Evolutionary conservation across 2,329 filamentous ascomycete species (phyloP).

Genomic region (Diaporthe longicolla): DNA sequence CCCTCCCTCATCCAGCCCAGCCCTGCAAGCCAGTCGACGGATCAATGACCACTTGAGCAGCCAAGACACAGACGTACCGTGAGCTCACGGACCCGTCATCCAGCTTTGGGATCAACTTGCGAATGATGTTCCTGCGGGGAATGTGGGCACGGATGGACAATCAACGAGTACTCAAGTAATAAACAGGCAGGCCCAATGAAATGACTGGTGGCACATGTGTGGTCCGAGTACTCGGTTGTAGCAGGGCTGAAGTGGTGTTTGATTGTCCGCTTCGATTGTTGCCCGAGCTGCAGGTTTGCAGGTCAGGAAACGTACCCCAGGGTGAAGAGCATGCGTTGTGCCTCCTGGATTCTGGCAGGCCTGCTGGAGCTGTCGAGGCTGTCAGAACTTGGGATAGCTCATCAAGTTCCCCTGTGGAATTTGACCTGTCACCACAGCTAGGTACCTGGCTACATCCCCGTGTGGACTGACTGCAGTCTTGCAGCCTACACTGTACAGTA

Average conservation of each 20-base stretch:
- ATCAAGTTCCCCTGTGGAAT: background rate
- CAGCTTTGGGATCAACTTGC: background rate
- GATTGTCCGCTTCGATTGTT: conserved; percentile 19
- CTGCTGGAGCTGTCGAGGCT: background rate
- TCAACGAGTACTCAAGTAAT: background rate
- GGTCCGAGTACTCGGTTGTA: background rate
- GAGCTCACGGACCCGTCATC: conserved; percentile 20
- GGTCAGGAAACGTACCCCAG: background rate
- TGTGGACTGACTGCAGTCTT: background rate
- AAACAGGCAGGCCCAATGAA: too few species aligned
- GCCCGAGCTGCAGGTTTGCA: background rate
- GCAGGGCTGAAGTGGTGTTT: conserved; percentile 22
- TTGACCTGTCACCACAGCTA: conserved; percentile 16
- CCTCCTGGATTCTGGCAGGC: background rate
- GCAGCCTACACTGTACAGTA: background rate
- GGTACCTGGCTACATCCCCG: background rate
- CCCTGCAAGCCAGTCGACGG: background rate
- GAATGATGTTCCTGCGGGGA: background rate
- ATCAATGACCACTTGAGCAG: background rate
- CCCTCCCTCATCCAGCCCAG: background rate
- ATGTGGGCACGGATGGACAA: background rate
- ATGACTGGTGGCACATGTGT: background rate
- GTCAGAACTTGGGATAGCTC: background rate
- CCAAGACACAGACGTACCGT: background rate
- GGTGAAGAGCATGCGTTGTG: too few species aligned